Evolutionary conservation across 192 early-diverging fungal species (phyloP).

Genomic region (Coemansia sp.): DNA sequence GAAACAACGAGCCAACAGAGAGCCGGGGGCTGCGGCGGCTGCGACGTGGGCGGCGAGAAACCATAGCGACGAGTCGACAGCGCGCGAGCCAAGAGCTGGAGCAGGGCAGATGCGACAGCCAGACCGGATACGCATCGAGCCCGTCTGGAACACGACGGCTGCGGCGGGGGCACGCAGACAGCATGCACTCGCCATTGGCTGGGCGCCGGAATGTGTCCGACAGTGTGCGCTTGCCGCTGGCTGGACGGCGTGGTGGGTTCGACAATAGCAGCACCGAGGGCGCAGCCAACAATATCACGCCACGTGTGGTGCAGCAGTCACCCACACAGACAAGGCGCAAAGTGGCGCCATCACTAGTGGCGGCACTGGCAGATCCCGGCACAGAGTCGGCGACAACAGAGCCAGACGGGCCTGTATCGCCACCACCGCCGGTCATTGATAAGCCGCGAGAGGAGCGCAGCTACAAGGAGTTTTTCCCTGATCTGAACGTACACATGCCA

Average conservation of each 20-base stretch:
- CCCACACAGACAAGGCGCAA: slow-evolving; percentile 14
- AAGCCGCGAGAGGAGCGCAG: slow-evolving; percentile 86
- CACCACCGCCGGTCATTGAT: slow-evolving; percentile 34
- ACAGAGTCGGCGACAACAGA: slow-evolving; percentile 14
- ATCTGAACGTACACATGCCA: slow-evolving; percentile 58
- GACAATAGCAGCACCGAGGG: slow-evolving; percentile 1
- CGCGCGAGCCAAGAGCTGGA: background rate
- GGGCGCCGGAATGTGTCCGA: background rate
- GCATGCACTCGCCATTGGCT: slow-evolving; percentile 7
- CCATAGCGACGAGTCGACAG: background rate
- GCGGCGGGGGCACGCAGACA: slow-evolving; percentile 28
- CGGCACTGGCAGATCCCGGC: background rate
- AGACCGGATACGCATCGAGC: slow-evolving; percentile 35
- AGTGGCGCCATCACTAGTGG: slow-evolving; percentile 19
- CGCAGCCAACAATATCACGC: background rate
- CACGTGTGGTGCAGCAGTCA: background rate
- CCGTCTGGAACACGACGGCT: slow-evolving; percentile 30
- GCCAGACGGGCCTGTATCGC: slow-evolving; percentile 11
- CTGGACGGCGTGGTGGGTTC: background rate
- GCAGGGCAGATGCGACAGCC: background rate
- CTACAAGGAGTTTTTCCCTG: slow-evolving; percentile 79
- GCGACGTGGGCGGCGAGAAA: background rate
- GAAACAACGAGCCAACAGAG: background rate
- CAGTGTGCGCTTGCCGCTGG: background rate
- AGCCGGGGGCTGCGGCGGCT: background rate